Percentiles rank a stretch among this genome's conserved stretches.
These are phyloP conservation scores for Huntiella moniliformis DNA, from an alignment of 2,329 filamentous ascomycete species.

Conservation along the genomic window DNA sequence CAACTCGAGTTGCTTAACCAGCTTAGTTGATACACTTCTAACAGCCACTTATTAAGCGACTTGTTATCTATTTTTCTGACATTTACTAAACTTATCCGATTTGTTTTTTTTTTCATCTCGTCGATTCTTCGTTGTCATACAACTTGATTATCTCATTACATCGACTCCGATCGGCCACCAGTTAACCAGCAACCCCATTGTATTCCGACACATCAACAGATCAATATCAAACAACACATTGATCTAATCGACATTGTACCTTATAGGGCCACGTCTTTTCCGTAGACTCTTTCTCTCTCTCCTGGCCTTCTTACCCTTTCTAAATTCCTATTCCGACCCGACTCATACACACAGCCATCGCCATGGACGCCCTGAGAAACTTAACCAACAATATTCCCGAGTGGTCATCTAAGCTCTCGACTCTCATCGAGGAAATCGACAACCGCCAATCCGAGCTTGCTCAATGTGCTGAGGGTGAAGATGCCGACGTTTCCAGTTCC, in stretches of 20 bases:
- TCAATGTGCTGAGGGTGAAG: slow-evolving; percentile 19
- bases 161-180: too few species aligned
- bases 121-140: too few species aligned
- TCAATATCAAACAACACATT: not conserved
- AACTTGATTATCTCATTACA: too few species aligned
- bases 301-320: not conserved
- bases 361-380: slow-evolving; percentile 37
- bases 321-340: not conserved
- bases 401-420: slow-evolving; percentile 40
- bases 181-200: too few species aligned
- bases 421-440: slow-evolving; percentile 41
- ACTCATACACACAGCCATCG: slow-evolving; percentile 13
- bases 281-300: not conserved
- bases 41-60: too few species aligned
- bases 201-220: not conserved
- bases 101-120: too few species aligned
- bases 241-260: not conserved
- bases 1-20: too few species aligned
- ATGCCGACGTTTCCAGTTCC: slow-evolving; percentile 11
- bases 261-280: not conserved
- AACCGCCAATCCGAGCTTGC: slow-evolving; percentile 43
- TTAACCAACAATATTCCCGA: slow-evolving; percentile 37
- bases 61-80: too few species aligned
- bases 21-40: not conserved
- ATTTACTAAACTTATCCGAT: too few species aligned